A percentile compares a stretch with the other conserved stretches of the same genome.
phyloP scores from a whole-genome alignment of 768 basidiomycete species.

The Holtermannia corniformis region DNA sequence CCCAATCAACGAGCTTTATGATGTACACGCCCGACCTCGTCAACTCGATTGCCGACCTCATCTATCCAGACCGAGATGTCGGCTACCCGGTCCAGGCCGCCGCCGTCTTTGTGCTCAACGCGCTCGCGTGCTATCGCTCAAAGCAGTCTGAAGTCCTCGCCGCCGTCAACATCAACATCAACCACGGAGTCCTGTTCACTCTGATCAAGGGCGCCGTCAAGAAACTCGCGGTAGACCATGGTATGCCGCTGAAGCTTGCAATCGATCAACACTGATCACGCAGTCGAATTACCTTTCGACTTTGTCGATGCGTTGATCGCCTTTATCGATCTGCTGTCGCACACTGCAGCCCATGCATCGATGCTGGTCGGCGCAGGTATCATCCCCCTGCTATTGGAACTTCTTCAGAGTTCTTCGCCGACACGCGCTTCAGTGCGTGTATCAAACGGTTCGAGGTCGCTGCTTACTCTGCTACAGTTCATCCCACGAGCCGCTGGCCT shows the following conservation, averaged over 20 bases:
- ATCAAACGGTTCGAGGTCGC: too few relatives aligned
- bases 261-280: neutral
- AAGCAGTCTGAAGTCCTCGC: slow-evolving; percentile 79
- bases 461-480: too few relatives aligned
- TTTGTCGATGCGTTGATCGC: slow-evolving; percentile 65
- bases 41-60: slow-evolving; percentile 73
- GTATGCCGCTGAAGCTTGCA: slow-evolving; percentile 30
- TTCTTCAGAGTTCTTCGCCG: slow-evolving; percentile 67
- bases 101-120: slow-evolving; percentile 82
- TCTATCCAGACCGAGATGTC: slow-evolving; percentile 67
- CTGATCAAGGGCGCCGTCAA: slow-evolving; percentile 69
- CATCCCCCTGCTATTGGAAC: slow-evolving; percentile 76
- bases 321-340: slow-evolving; percentile 78
- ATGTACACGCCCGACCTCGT: slow-evolving; percentile 92
- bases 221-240: slow-evolving; percentile 48
- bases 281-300: slow-evolving; percentile 36
- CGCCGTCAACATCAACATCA: slow-evolving; percentile 87
- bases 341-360: slow-evolving; percentile 72
- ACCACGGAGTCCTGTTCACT: slow-evolving; percentile 88
- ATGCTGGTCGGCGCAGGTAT: slow-evolving; percentile 93
- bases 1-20: slow-evolving; percentile 65
- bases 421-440: slow-evolving; percentile 48
- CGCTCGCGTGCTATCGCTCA: slow-evolving; percentile 70
- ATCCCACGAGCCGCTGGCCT: slow-evolving; percentile 86
- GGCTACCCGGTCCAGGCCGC: slow-evolving; percentile 67